A percentile compares a stretch with the other conserved stretches of the same genome.
These are phyloP conservation scores for Vitis rupestris DNA, from an alignment of 164 flowering plant species.

Conservation along the genomic window DNA sequence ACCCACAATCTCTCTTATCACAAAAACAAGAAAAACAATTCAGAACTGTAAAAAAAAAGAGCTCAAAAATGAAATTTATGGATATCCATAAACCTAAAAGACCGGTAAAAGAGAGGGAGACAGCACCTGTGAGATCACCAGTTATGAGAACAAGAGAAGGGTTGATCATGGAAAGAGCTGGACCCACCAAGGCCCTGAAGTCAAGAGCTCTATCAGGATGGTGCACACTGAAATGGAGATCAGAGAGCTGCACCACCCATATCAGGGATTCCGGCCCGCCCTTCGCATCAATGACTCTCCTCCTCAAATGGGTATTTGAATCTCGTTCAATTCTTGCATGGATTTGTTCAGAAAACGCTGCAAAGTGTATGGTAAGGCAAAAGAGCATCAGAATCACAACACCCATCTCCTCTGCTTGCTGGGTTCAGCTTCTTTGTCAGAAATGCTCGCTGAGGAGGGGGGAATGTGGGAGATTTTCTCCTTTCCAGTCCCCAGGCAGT, in stretches of 20 bases:
- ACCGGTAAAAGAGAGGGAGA: neutral
- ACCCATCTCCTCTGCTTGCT: too few species aligned
- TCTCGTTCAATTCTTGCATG: neutral
- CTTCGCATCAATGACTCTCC: slow-evolving; percentile 38
- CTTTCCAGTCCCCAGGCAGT: too few species aligned
- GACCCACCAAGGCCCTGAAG: slow-evolving; percentile 54
- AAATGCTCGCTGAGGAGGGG: too few species aligned
- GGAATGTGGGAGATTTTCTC: too few species aligned
- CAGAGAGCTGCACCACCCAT: slow-evolving; percentile 95
- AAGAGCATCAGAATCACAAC: neutral
- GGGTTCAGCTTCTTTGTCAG: too few species aligned
- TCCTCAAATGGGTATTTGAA: slow-evolving; percentile 1
- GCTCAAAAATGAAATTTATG: neutral
- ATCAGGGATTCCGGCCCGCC: slow-evolving; percentile 63
- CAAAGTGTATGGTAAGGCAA: slow-evolving; percentile 7
- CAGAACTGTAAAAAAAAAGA: neutral
- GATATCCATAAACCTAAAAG: slow-evolving; percentile 3
- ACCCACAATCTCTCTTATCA: too few species aligned
- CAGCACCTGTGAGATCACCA: slow-evolving; percentile 91
- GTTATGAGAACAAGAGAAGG: slow-evolving; percentile 91
- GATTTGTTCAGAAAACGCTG: neutral
- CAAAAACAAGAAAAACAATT: neutral
- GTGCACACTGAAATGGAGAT: slow-evolving; percentile 92
- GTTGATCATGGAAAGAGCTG: slow-evolving; percentile 67
- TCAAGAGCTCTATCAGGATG: slow-evolving; percentile 86